These are phyloP conservation scores for Dryas drummondii DNA, from an alignment of 306 rosid species.

Conservation along the genomic window DNA sequence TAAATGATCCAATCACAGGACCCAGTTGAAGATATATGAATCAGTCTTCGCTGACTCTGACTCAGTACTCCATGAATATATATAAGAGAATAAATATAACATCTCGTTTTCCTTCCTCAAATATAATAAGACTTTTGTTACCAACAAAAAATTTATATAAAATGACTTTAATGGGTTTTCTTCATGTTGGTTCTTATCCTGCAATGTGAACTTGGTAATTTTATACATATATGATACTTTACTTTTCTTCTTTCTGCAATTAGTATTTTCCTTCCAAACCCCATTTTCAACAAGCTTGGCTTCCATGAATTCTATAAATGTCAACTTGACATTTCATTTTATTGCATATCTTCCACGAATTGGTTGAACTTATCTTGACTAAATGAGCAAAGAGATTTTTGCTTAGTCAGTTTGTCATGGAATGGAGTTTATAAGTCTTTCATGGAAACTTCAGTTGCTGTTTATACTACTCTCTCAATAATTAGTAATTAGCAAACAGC, in stretches of 20 bases:
- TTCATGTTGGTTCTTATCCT: not conserved
- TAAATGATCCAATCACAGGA: too few species aligned
- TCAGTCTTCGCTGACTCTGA: not conserved
- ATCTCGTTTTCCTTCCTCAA: not conserved
- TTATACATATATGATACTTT: not conserved
- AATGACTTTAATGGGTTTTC: too few species aligned
- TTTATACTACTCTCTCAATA: too few species aligned
- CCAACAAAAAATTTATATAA: not conserved
- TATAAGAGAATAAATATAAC: not conserved
- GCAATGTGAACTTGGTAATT: not conserved
- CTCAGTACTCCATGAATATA: not conserved
- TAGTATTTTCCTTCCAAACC: not conserved
- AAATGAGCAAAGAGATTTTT: not conserved
- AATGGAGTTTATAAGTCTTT: not conserved
- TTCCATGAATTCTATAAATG: slow-evolving; percentile 3
- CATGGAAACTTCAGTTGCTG: too few species aligned
- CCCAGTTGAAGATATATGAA: slow-evolving; percentile 8
- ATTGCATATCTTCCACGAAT: not conserved
- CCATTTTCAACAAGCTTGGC: not conserved
- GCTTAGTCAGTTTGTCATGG: not conserved
- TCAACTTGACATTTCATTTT: not conserved
- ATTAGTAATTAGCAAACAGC: too few species aligned
- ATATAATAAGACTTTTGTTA: not conserved
- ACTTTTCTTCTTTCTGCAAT: not conserved
- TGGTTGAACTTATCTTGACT: not conserved